Evolutionary conservation across 176 grass and related monocot genomes (phyloP), one percentile per base, ranked within the genome.

Genomic region (Oryza nivara): DNA sequence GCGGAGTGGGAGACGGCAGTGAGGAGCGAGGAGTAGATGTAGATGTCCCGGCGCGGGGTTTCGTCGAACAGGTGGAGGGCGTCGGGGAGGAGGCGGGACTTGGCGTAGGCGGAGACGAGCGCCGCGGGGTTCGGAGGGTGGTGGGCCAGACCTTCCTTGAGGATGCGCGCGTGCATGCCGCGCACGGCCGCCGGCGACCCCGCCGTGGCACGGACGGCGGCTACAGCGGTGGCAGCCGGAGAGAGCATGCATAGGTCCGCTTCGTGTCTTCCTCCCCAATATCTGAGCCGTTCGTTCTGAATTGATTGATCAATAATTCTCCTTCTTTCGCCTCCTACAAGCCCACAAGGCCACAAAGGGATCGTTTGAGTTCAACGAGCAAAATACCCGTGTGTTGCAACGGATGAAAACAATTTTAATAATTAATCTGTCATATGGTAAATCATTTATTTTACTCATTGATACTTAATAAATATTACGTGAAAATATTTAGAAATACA

Each of bases 1-100:
- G 78, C 9, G 45, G 96, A 95, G 48, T 74, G 89, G 17, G 91
- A 90, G 48, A 95, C 56, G 25, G 93, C 83, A 34, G 96, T 52
- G 17, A 98, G 88, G 49, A 95, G 75, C 11, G 93, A 75, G 30
- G 92, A 92, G 78, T 93, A 98, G 72, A 98, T 74, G 74, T 82
- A n/a, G 74, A 90, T 76, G 38, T 92, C 88, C 72, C 89, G 88
- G 32, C 66, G 47, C 41, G 54, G 72, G 28, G 73, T 81, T 41
- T 92, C 89, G 23, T 93, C 88, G 87, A 94, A 95, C 64, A 85
- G 80, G 35, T 66, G 75, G 19, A 19, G 89, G 38, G 89, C 91
- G 65, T 91, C 84, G 4, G 75, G 45, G 64, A 92, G 89, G 40
- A 89, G 80, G 63, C 61, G 83, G 30, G 72, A 90, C 75, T 67